Conservation (phyloP, 805 yeast genomes). For the Candida taoyuanica region DNA sequence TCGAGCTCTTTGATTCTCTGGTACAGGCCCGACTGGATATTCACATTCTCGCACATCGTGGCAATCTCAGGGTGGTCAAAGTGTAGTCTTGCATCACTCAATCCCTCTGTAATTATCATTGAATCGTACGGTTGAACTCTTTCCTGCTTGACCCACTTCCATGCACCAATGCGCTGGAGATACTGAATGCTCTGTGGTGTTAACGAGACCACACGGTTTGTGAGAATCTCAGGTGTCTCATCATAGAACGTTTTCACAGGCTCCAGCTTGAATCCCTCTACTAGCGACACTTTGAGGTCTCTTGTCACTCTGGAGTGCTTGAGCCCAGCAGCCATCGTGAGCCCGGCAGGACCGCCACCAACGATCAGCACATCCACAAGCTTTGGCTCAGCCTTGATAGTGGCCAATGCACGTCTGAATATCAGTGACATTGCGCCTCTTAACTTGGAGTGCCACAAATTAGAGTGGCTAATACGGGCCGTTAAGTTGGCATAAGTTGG, state of each 20-base stretch:
- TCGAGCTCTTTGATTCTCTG: slow-evolving; percentile 44
- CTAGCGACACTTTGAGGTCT: slow-evolving; percentile 56
- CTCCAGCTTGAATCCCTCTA: slow-evolving; percentile 67
- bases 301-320: slow-evolving; percentile 61
- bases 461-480: too few relatives aligned
- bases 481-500: too few relatives aligned
- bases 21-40: slow-evolving; percentile 72
- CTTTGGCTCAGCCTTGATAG: slow-evolving; percentile 15
- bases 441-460: too few relatives aligned
- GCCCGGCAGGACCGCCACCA: slow-evolving; percentile 98
- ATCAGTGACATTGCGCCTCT: slow-evolving; percentile 21
- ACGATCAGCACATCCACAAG: slow-evolving; percentile 73
- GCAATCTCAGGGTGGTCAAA: slow-evolving; percentile 67
- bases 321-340: slow-evolving; percentile 78
- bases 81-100: slow-evolving; percentile 61
- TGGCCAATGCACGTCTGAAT: slow-evolving; percentile 22
- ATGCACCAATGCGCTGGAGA: slow-evolving; percentile 66
- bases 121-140: slow-evolving; percentile 77
- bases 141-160: slow-evolving; percentile 64
- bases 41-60: slow-evolving; percentile 84
- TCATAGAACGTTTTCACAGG: slow-evolving; percentile 41
- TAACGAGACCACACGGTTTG: slow-evolving; percentile 80
- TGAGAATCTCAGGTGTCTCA: slow-evolving; percentile 41
- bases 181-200: slow-evolving; percentile 76
- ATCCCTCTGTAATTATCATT: slow-evolving; percentile 82